Base-by-base conservation (phyloP, 257 asterid species). In the Ajuga chamaepitys region DNA sequence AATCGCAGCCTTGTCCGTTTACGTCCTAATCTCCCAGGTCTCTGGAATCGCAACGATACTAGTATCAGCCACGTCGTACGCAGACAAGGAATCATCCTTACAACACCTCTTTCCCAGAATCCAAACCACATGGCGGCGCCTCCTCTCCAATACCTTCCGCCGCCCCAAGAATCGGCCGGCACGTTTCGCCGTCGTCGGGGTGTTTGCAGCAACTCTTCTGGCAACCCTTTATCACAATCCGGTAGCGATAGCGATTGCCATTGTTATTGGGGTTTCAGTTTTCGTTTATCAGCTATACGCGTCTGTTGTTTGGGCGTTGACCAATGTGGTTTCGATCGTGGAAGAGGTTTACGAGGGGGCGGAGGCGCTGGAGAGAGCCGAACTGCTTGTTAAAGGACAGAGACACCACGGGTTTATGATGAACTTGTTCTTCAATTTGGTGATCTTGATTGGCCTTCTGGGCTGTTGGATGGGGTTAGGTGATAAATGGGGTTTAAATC, bases 341-440 rank as follows among this genome's bases (percentile, higher is more conserved):
- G 94, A 83, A 52, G 89, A 83, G 7, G 14, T 62, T 7, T 67
- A 37, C 56, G 71, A 52, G 58, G 88, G 85, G 20, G 22, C 41
- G 18, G 66, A 71, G 44, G 91, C 86, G 11, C 5, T 67, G 21
- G 83, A 76, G 32, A 85, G 62, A 56, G 94, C 82, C 0, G 73
- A 69, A 28, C 13, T 54, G 16, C 58, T 85, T 0, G 66, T 81
- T 10, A 9, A 65, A 55, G 91, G 87, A 14, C 70, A 75, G 53
- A 74, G 60, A 34, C 17, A 57, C 22, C 67, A 76, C 7, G 88
- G 89, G 3, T 75, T 81, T 21, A 56, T 75, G 66, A 20, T 80
- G 8, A 75, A 62, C 44, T 28, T 65, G 56, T 30, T 66, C 12
- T 34, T 73, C 0, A 78, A 50, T 16, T 2, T 80, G 41, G 0